Base-by-base conservation (phyloP, 2,329 filamentous ascomycete species). In the Apiospora kogelbergensis region DNA sequence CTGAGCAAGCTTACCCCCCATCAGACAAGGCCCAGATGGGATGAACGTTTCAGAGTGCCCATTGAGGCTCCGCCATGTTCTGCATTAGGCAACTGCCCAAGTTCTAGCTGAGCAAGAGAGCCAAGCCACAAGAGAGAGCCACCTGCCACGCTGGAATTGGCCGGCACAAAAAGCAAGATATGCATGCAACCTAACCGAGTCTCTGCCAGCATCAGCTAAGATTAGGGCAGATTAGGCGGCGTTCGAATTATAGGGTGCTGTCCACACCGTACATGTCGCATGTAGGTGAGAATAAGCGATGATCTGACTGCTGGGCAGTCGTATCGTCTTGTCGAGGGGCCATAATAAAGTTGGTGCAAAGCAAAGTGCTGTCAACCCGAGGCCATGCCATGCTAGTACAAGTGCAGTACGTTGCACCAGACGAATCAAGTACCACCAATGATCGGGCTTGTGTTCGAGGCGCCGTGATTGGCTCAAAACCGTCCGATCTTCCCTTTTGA, bases 401-500 rank as follows among this genome's bases (percentile, higher is more conserved):
- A 60, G 53, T n/a, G 30, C 53, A 60, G 53, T 60, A 60, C 53
- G 30, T 60, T 37, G 30, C 53, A 60, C 53, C 53, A 37, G 53
- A 60, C 53, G 30, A 60, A 60, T 60, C 30, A 17, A 60, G 53
- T 60, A 60, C 37, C 53, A 60, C 53, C 53, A 60, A 37, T 60
- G 17, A 37, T 60, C 26, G 17, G 53, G 53, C 53, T 60, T 60
- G 53, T 4, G 0, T 37, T 37, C 53, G 30, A 60, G 53, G 17
- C 7, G 53, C 53, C 53, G 53, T 60, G 53, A 60, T 60, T 60
- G 53, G 53, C 20, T 37, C 9, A 60, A 60, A 60, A 60, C 11
- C 53, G 53, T 37, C 53, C 53, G 53, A 60, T 60, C 53, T 60
- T 60, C 53, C 53, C 53, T 60, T 60, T 60, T 37, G 30, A 60